These are phyloP conservation scores for Persicaria maculosa DNA, from an alignment of 148 eudicot species.

Conservation along the genomic window DNA sequence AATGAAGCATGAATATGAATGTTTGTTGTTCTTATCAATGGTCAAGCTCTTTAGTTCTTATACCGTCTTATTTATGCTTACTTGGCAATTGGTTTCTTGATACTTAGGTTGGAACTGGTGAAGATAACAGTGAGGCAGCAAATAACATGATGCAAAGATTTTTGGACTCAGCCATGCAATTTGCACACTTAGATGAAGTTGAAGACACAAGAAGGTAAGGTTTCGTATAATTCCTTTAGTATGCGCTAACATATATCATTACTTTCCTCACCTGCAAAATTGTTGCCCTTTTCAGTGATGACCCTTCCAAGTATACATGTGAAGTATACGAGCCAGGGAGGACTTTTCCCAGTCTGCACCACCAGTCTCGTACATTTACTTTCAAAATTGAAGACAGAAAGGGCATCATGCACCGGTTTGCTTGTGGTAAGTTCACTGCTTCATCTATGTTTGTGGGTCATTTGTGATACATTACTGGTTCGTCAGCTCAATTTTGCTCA, in stretches of 20 bases:
- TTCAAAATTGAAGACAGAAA: constrained; percentile 81
- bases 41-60: neutral
- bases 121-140: neutral
- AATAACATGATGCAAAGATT: constrained; percentile 10
- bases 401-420: constrained; percentile 86
- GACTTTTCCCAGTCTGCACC: constrained; percentile 29
- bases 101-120: constrained; percentile 10
- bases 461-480: neutral
- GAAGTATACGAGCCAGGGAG: constrained; percentile 54
- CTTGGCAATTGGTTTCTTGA: neutral
- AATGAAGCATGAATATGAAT: neutral
- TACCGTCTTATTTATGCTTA: neutral
- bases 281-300: constrained; percentile 36
- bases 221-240: neutral
- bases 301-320: constrained; percentile 52
- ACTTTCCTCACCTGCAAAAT: neutral
- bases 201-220: constrained; percentile 3
- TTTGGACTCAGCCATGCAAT: constrained; percentile 12
- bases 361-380: constrained; percentile 37
- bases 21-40: neutral
- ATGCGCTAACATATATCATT: neutral
- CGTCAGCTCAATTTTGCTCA: neutral
- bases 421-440: constrained; percentile 45
- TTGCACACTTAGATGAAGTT: neutral
- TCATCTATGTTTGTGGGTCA: neutral